A percentile compares a stretch with the other conserved stretches of the same genome.
phyloP scores from a whole-genome alignment of 2,329 filamentous ascomycete genomes.

The Aspergillus aculeatinus region DNA sequence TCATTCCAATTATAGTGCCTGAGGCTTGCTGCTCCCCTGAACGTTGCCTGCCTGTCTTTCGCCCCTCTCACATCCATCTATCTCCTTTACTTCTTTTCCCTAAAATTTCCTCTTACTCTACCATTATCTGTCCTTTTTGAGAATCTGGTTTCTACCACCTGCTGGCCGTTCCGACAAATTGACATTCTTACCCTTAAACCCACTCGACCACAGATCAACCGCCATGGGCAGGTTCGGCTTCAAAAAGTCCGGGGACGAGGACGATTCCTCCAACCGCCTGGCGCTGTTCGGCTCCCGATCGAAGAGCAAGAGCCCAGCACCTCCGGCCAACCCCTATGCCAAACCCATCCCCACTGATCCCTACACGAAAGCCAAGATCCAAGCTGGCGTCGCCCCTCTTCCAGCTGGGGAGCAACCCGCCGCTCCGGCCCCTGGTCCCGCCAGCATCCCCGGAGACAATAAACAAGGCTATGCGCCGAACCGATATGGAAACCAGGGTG shows the following conservation, averaged over 20 bases:
- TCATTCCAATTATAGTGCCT: slow-evolving; percentile 13
- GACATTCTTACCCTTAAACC: neutral
- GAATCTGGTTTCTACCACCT: neutral
- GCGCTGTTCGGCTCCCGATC: slow-evolving; percentile 60
- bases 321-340: slow-evolving; percentile 57
- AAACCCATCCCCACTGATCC: slow-evolving; percentile 54
- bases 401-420: slow-evolving; percentile 33
- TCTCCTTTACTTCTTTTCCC: neutral
- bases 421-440: slow-evolving; percentile 22
- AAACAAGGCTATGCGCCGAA: slow-evolving; percentile 50
- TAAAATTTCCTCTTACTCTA: neutral
- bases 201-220: slow-evolving; percentile 2
- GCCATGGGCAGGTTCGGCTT: slow-evolving; percentile 40
- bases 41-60: slow-evolving; percentile 14
- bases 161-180: neutral
- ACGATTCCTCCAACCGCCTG: slow-evolving; percentile 51
- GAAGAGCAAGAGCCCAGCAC: slow-evolving; percentile 55
- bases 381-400: slow-evolving; percentile 40
- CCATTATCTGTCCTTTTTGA: slow-evolving; percentile 13
- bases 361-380: slow-evolving; percentile 53
- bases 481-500: slow-evolving; percentile 53
- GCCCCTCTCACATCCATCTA: slow-evolving; percentile 9
- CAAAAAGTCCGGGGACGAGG: slow-evolving; percentile 55
- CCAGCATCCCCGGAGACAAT: slow-evolving; percentile 36
- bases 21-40: slow-evolving; percentile 29